Evolutionary conservation across 2,329 filamentous ascomycete genomes (phyloP), one percentile per base, ranked within the genome.

Genomic region (Colletotrichum melonis): DNA sequence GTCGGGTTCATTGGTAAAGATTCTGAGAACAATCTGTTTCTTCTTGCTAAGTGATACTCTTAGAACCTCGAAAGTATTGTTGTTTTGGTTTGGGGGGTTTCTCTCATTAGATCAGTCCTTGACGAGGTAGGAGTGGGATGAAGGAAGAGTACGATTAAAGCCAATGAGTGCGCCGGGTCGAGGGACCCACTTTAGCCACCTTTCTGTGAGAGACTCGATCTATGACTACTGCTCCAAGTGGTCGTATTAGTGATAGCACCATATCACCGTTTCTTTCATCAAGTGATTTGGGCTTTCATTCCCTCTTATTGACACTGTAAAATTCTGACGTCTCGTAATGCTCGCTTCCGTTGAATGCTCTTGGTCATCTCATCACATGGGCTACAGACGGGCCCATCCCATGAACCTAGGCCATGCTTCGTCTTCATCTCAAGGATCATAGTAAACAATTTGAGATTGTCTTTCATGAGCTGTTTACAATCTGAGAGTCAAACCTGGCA

Each of bases 1-100:
- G 86, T 74, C 26, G 86, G 85, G 9, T 54, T 22, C 54, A 72
- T 75, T 42, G 38, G 35, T 38, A 32, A 32, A 32, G 2, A 9
- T 32, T 32, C 30, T 32, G 30, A 32, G 2, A 32, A 32, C 2
- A 4, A 4, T 32, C 0, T 32, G 30, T 32, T 32, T 11, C 7
- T 32, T 32, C 8, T 32, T 42, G 5, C 14, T 42, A 16, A 16
- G 14, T 7, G 5, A 16, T 16, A 42, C 38, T 14, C 38, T 42
- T 7, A 16, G 5, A 42, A 0, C 14, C 38, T 16, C 5, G 16
- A 42, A 7, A 42, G 38, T 42, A 16, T 42, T 11, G 8, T 49
- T 9, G 2, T 9, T 49, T 4, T 8, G 3, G 19, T 3, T n/a
- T 4, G 7, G 16, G 19, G 19, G 1, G n/a, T n/a, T 19, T 3